Evolutionary conservation across 805 yeast genomes (phyloP).

Genomic region (Metschnikowia reukaufii): DNA sequence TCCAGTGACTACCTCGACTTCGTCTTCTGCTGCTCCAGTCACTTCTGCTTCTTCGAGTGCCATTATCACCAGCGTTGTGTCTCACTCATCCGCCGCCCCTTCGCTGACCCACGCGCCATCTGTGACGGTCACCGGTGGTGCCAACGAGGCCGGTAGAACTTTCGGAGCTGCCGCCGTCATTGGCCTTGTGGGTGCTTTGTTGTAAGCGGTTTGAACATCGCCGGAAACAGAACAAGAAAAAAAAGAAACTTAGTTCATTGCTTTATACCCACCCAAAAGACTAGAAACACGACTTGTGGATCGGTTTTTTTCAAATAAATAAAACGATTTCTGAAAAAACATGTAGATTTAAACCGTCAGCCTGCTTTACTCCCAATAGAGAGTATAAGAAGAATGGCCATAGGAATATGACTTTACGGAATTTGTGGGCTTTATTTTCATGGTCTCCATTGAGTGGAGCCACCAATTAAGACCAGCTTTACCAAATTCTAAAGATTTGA

Average conservation of each 20-base stretch:
- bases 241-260: not conserved
- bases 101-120: constrained; percentile 21
- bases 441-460: no score
- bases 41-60: not conserved
- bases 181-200: constrained; percentile 41
- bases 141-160: constrained; percentile 26
- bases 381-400: no score
- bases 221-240: not conserved
- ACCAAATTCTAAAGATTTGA: no score
- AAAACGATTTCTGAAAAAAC: no score
- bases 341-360: no score
- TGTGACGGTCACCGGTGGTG: constrained; percentile 26
- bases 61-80: constrained; percentile 5
- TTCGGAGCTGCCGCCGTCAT: constrained; percentile 41
- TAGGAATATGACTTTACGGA: no score
- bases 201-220: constrained; percentile 10
- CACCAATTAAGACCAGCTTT: no score
- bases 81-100: constrained; percentile 17
- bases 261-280: no score
- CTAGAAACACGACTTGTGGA: no score
- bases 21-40: constrained; percentile 8
- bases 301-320: no score
- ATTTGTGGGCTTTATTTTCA: no score
- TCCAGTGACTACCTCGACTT: constrained; percentile 8
- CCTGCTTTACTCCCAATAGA: no score